phyloP scores from a whole-genome alignment of 441 rosid species.

The Bruguiera hainesii region DNA sequence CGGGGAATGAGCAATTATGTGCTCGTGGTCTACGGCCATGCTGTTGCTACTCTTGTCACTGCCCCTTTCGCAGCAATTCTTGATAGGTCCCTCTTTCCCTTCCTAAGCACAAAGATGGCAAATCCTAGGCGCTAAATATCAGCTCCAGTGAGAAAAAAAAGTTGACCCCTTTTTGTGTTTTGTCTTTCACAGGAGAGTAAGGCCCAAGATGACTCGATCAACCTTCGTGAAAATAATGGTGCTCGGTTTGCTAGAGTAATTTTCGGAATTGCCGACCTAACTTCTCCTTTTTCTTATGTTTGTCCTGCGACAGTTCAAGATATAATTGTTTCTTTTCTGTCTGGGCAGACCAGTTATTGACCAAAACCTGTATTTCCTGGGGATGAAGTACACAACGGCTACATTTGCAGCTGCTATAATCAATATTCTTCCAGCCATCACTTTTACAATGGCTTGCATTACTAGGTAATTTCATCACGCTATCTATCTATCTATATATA shows the following conservation, averaged over 20 bases:
- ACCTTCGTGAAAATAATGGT: conserved; percentile 57
- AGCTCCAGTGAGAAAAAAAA: neutral
- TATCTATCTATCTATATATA: too few relatives aligned
- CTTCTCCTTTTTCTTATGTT: neutral
- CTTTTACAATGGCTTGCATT: conserved; percentile 72
- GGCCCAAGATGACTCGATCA: conserved; percentile 74
- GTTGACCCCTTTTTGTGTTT: neutral
- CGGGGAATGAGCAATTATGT: conserved; percentile 73
- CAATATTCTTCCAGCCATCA: conserved; percentile 81
- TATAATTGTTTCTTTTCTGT: neutral
- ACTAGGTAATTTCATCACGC: conserved; percentile 28
- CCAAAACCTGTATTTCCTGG: conserved; percentile 74
- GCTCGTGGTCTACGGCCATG: conserved; percentile 71
- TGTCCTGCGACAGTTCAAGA: neutral
- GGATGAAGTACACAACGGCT: conserved; percentile 84
- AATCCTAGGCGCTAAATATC: neutral
- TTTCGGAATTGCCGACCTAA: neutral
- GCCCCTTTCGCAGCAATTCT: conserved; percentile 58
- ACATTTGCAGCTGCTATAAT: conserved; percentile 86
- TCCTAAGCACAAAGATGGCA: neutral
- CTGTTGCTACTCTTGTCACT: conserved; percentile 60
- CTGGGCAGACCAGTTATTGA: conserved; percentile 78
- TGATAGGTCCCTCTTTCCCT: neutral
- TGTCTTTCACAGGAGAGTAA: conserved; percentile 51
- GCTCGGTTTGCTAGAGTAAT: conserved; percentile 76